Evolutionary conservation across 371 early-diverging fungal genomes (phyloP).

Genomic region (Chytridium lagenaria): DNA sequence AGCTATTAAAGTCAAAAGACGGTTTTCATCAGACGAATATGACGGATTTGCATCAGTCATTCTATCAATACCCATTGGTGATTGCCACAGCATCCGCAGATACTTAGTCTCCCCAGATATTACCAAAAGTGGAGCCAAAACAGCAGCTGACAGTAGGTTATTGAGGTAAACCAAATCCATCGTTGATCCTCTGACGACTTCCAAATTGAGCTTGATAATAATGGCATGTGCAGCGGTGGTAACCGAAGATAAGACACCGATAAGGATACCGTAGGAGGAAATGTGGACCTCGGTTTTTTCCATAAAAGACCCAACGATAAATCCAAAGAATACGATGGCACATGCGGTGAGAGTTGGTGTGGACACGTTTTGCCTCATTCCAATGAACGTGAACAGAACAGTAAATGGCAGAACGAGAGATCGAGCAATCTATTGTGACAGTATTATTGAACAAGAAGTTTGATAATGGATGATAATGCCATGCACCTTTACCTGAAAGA

Average conservation of each 20-base stretch:
- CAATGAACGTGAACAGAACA: slow-evolving; percentile 47
- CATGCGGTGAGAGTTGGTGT: slow-evolving; percentile 49
- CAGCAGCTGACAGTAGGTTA: slow-evolving; percentile 55
- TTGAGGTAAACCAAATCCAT: slow-evolving; percentile 67
- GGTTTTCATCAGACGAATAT: no score
- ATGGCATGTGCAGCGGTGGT: slow-evolving; percentile 67
- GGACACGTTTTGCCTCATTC: slow-evolving; percentile 50
- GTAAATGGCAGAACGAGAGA: slow-evolving; percentile 65
- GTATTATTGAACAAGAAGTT: background rate
- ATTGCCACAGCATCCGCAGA: background rate
- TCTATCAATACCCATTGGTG: background rate
- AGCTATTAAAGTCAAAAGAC: no score
- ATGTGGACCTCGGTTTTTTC: slow-evolving; percentile 34
- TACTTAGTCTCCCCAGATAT: slow-evolving; percentile 46
- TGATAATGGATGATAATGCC: background rate
- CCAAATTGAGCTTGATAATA: slow-evolving; percentile 61
- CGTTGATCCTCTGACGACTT: slow-evolving; percentile 54
- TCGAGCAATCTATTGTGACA: slow-evolving; percentile 51
- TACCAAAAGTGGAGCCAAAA: slow-evolving; percentile 53
- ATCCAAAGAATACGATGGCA: slow-evolving; percentile 58
- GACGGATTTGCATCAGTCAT: slow-evolving; percentile 1
- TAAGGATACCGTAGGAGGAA: slow-evolving; percentile 43
- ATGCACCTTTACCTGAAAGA: slow-evolving; percentile 66
- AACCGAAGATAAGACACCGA: slow-evolving; percentile 58
- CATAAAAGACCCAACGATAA: slow-evolving; percentile 56